Conservation (phyloP, 139 green algal genomes). For the Chlamydomonas sphaeroides region DNA sequence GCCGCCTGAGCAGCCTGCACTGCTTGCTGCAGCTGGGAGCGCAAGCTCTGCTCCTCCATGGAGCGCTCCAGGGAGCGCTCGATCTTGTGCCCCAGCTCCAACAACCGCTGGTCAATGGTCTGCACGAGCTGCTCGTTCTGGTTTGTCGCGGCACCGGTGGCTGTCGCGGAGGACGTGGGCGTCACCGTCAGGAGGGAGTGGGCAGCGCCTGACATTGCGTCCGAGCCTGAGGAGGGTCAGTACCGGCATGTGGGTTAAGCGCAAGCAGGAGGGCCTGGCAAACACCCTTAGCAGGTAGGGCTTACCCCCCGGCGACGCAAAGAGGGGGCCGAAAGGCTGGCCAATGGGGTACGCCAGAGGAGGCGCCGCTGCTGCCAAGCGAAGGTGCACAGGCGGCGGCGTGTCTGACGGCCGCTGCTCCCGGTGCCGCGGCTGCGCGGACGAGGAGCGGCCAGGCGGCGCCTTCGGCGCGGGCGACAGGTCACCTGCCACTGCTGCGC, state of each 20-base stretch:
- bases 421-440: background rate
- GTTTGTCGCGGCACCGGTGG: background rate
- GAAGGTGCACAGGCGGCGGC: background rate
- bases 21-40: slow-evolving; percentile 13
- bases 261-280: no score
- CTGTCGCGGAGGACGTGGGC: background rate
- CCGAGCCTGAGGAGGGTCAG: no score
- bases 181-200: background rate
- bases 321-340: background rate
- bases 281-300: no score
- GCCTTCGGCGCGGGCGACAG: slow-evolving; percentile 12
- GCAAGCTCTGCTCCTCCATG: slow-evolving; percentile 36
- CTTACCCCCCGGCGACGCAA: slow-evolving; percentile 8
- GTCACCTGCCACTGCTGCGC: slow-evolving; percentile 27
- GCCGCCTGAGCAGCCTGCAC: slow-evolving; percentile 18
- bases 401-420: background rate
- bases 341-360: background rate
- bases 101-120: slow-evolving; percentile 29
- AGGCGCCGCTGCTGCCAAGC: background rate
- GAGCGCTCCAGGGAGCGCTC: slow-evolving; percentile 31
- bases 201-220: background rate
- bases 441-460: background rate
- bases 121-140: slow-evolving; percentile 27
- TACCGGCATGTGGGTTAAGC: no score
- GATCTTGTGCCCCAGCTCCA: slow-evolving; percentile 39